Conservation (phyloP, 169 alveolate genomes). For the Plasmodium fragile region DNA sequence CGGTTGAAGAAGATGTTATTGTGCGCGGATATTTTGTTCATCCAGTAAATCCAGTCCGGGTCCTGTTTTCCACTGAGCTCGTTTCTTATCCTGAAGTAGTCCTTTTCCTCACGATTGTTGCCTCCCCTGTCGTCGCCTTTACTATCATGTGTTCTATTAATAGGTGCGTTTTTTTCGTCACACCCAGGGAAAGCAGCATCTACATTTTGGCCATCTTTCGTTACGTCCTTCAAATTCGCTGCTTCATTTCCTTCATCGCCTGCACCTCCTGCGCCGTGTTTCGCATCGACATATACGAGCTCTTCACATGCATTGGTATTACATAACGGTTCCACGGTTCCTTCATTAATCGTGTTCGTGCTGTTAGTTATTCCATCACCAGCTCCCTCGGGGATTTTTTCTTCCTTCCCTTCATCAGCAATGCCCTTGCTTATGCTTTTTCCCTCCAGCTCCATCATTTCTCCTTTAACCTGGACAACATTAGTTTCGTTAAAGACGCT, state of each 20-base stretch:
- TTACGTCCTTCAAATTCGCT: neutral
- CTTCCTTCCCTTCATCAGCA: neutral
- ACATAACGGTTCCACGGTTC: neutral
- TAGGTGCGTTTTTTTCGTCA: neutral
- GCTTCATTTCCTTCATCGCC: neutral
- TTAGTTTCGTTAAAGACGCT: neutral
- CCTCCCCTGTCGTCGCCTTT: neutral
- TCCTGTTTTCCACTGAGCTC: neutral
- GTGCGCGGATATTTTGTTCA: conserved; percentile 30
- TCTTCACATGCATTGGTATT: neutral
- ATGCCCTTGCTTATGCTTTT: neutral
- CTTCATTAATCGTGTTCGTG: neutral
- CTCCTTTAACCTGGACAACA: neutral
- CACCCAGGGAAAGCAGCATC: neutral
- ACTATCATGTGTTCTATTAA: neutral
- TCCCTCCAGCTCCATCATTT: neutral
- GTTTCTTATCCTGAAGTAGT: conserved; percentile 14
- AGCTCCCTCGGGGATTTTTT: neutral
- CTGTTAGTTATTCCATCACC: neutral
- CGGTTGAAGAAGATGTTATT: conserved; percentile 23
- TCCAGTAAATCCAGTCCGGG: conserved; percentile 18
- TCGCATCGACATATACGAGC: neutral
- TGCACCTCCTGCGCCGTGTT: neutral
- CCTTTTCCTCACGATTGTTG: neutral
- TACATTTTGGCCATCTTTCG: neutral